A percentile compares a stretch with the other conserved stretches of the same genome.
phyloP scores from a whole-genome alignment of 345 rosid species.

The Eucalyptus albens region DNA sequence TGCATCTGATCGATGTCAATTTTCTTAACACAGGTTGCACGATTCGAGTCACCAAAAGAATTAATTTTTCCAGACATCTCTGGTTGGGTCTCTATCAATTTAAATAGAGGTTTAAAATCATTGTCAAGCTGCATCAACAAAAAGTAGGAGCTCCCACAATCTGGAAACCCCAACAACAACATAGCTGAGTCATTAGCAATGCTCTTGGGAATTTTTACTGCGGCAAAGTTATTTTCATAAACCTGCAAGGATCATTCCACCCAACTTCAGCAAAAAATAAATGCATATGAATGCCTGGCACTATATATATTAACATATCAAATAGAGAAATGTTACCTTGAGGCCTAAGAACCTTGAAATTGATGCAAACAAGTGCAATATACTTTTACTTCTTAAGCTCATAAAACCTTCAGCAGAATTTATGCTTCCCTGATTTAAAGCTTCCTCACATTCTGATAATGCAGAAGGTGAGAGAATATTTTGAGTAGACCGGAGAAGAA shows the following conservation, averaged over 20 bases:
- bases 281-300: neutral
- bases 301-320: neutral
- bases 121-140: slow-evolving; percentile 85
- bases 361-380: slow-evolving; percentile 73
- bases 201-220: slow-evolving; percentile 61
- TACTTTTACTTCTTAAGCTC: slow-evolving; percentile 84
- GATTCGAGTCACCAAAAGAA: slow-evolving; percentile 37
- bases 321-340: slow-evolving; percentile 33
- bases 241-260: slow-evolving; percentile 43
- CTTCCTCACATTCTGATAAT: slow-evolving; percentile 78
- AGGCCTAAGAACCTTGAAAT: slow-evolving; percentile 93
- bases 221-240: slow-evolving; percentile 62
- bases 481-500: slow-evolving; percentile 66
- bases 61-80: slow-evolving; percentile 44
- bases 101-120: slow-evolving; percentile 83
- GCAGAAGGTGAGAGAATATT: slow-evolving; percentile 45
- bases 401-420: slow-evolving; percentile 72
- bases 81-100: slow-evolving; percentile 53
- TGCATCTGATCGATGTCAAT: slow-evolving; percentile 80
- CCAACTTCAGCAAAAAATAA: neutral
- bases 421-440: slow-evolving; percentile 76
- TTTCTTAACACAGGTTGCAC: slow-evolving; percentile 46
- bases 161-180: slow-evolving; percentile 89
- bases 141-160: slow-evolving; percentile 72
- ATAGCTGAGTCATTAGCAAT: slow-evolving; percentile 41